A percentile compares a stretch with the other conserved stretches of the same genome.
Conservation (phyloP, 805 yeast genomes). For the Schwanniomyces polymorphus region DNA sequence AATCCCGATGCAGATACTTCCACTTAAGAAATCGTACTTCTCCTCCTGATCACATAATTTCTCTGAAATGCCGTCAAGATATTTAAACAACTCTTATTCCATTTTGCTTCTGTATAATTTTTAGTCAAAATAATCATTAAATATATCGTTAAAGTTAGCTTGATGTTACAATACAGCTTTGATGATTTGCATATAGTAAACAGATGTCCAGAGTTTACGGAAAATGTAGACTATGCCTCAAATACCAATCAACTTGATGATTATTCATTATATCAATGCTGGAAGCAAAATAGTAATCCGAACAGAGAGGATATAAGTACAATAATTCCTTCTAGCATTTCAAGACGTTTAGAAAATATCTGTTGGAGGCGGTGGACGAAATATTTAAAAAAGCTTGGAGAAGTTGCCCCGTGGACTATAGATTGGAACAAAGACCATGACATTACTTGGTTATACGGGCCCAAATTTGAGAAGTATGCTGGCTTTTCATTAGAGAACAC, state of each 20-base stretch:
- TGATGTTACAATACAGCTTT: constrained; percentile 1
- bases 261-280: constrained; percentile 20
- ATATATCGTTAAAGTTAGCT: background rate
- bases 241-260: constrained; percentile 8
- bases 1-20: background rate
- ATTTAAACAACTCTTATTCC: background rate
- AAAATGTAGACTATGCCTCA: constrained; percentile 34
- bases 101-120: background rate
- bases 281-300: constrained; percentile 22
- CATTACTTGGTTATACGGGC: constrained; percentile 57
- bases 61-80: background rate
- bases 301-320: constrained; percentile 16
- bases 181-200: constrained; percentile 2
- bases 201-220: constrained; percentile 4
- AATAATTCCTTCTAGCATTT: constrained; percentile 19
- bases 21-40: background rate
- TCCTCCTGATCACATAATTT: background rate
- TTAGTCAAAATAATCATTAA: background rate
- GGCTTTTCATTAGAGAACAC: constrained; percentile 1
- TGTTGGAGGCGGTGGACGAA: constrained; percentile 43
- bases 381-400: constrained; percentile 24
- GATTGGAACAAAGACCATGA: constrained; percentile 59
- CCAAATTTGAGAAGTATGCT: constrained; percentile 23
- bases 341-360: constrained; percentile 30
- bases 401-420: constrained; percentile 42